Base-by-base conservation (phyloP, 2,329 filamentous ascomycete species). In the Thyridium curvatum region DNA sequence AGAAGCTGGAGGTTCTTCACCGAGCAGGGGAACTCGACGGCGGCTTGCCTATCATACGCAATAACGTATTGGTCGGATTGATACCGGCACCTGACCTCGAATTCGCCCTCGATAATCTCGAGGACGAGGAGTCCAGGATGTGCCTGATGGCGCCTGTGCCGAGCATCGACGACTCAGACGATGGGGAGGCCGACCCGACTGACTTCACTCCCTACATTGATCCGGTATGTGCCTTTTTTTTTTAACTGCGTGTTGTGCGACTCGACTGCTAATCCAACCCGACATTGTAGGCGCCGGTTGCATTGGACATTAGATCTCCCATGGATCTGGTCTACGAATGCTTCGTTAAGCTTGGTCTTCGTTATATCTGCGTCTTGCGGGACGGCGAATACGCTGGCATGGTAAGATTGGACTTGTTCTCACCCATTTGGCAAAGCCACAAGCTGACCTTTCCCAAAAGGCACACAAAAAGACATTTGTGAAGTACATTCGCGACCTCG, bases 271-370 rank as follows among this genome's bases (percentile, higher is more conserved):
- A 38, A 55, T 45, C 14, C 38, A 38, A 55, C 46, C 14, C 38
- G 13, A 8, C 15, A 34, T 7, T 15, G 12, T 33, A 82, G 78
- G 85, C 91, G 3, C 93, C 93, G 0, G 77, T 98, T 12, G 77
- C 90, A 12, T 69, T 98, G 17, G 93, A 98, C 54, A 85, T 94
- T 21, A 79, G 82, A 49, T 93, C 85, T 1, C 87, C 93, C 0
- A 90, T 97, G 77, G 90, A 97, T 56, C 66, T 98, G 30, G 93
- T 96, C 4, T 96, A 95, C 53, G 93, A 98, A 58, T 91, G 89
- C 53, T 98, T 97, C 59, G 86, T 87, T 37, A 98, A 98, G 63
- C 71, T 98, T 8, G 93, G 93, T 2, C 63, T 98, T 48, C 74
- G 93, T 45, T 97, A 95, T 60, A 84, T 98, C 36, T 97, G 93